Percentiles rank a stretch among this genome's conserved stretches.
Evolutionary conservation across 352 stramenopile species (phyloP).

Genomic region (Thraustochytrium striatum): DNA sequence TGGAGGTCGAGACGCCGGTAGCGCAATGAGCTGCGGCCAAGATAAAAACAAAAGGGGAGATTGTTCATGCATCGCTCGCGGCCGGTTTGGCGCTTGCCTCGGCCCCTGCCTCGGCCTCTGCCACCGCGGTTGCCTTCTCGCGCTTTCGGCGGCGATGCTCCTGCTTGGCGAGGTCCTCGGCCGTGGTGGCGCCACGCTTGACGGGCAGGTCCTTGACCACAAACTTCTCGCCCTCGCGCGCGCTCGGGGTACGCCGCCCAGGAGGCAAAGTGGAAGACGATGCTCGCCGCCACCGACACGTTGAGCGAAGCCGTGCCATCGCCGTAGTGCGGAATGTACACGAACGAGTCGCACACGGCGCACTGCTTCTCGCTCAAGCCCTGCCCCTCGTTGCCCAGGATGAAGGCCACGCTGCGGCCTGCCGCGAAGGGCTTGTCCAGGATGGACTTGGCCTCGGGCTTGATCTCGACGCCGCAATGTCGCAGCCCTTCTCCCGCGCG

Average conservation of each 20-base stretch:
- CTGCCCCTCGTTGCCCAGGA: slow-evolving; percentile 90
- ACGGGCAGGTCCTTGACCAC: slow-evolving; percentile 15
- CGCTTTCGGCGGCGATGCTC: background rate
- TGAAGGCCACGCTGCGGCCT: slow-evolving; percentile 74
- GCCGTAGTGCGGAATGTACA: slow-evolving; percentile 90
- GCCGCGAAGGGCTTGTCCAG: slow-evolving; percentile 65
- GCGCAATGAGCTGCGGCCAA: background rate
- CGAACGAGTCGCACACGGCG: slow-evolving; percentile 81
- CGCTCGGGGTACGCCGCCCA: slow-evolving; percentile 55
- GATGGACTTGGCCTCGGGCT: slow-evolving; percentile 69
- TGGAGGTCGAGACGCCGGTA: slow-evolving; percentile 25
- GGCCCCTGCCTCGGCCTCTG: background rate
- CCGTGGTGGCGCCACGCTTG: background rate
- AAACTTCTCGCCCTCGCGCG: slow-evolving; percentile 49
- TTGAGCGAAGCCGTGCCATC: slow-evolving; percentile 89
- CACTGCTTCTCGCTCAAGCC: slow-evolving; percentile 86
- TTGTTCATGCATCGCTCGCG: background rate
- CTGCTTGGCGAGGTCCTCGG: background rate
- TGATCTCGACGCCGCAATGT: slow-evolving; percentile 89
- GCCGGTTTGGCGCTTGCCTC: background rate
- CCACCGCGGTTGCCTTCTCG: background rate
- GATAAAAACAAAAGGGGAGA: too few relatives aligned
- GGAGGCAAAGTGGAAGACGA: slow-evolving; percentile 84
- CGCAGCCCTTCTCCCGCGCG: slow-evolving; percentile 22
- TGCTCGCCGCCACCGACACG: slow-evolving; percentile 85